A percentile compares a stretch with the other conserved stretches of the same genome.
These are phyloP conservation scores for Russula earlei DNA, from an alignment of 768 basidiomycete genomes.

Conservation along the genomic window DNA sequence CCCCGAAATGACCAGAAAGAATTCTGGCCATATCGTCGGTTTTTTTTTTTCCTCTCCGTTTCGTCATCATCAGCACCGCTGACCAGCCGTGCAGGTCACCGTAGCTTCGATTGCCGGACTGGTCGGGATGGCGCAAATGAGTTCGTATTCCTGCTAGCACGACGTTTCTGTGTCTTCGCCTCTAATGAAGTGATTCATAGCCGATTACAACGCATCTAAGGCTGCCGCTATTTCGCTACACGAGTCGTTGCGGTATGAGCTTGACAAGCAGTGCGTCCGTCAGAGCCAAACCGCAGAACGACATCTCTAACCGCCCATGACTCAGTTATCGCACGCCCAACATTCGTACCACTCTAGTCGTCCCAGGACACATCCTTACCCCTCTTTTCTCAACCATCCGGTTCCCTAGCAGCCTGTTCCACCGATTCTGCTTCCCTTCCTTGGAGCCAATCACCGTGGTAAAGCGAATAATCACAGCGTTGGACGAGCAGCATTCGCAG, in stretches of 20 bases:
- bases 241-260: slow-evolving; percentile 80
- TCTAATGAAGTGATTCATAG: slow-evolving; percentile 29
- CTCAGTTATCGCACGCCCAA: slow-evolving; percentile 53
- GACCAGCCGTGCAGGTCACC: slow-evolving; percentile 44
- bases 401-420: slow-evolving; percentile 41
- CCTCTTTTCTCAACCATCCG: slow-evolving; percentile 59
- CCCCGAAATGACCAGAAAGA: slow-evolving; percentile 70
- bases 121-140: slow-evolving; percentile 64
- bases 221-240: slow-evolving; percentile 77
- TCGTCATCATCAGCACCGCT: neutral
- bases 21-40: slow-evolving; percentile 77
- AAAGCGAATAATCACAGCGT: slow-evolving; percentile 69
- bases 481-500: slow-evolving; percentile 73
- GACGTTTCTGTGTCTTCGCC: neutral
- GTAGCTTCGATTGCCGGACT: slow-evolving; percentile 68
- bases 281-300: neutral
- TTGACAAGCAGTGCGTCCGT: slow-evolving; percentile 57
- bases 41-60: neutral
- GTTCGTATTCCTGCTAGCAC: slow-evolving; percentile 38
- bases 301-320: slow-evolving; percentile 22
- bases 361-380: slow-evolving; percentile 73
- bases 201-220: slow-evolving; percentile 90
- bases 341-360: slow-evolving; percentile 82
- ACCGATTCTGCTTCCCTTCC: slow-evolving; percentile 70
- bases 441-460: slow-evolving; percentile 66